Evolutionary conservation across 2,329 filamentous ascomycete species (phyloP).

Genomic region (Aspergillaceae sp.): DNA sequence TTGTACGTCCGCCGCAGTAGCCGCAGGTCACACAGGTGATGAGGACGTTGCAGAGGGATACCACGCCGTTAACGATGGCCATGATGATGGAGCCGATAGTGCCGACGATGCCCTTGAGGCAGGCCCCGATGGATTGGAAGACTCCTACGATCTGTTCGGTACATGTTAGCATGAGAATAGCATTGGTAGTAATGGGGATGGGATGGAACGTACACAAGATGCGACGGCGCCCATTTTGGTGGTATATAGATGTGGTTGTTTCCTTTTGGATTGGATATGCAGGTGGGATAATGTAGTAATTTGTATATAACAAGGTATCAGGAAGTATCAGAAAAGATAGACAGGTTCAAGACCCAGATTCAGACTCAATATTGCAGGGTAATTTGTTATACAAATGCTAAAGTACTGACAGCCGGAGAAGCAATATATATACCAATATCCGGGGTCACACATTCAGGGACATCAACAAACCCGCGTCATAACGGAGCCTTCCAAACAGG

Average conservation of each 20-base stretch:
- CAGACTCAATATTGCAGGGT: no score
- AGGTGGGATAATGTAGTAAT: no score
- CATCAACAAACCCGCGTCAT: no score
- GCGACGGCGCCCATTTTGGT: constrained; percentile 70
- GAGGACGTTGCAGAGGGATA: constrained; percentile 57
- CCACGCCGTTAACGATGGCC: constrained; percentile 60
- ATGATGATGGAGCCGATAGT: constrained; percentile 57
- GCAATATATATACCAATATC: no score
- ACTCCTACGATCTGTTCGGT: constrained; percentile 46
- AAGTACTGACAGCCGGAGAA: no score
- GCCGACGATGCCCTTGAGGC: constrained; percentile 60
- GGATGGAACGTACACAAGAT: constrained; percentile 62
- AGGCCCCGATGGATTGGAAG: constrained; percentile 56
- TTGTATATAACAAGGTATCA: no score
- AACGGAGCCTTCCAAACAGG: no score
- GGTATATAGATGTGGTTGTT: constrained; percentile 4
- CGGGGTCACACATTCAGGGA: no score
- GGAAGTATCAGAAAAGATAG: no score
- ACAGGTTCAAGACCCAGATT: no score
- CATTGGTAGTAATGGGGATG: constrained; percentile 1
- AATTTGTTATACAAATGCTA: no score
- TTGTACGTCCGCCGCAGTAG: constrained; percentile 23
- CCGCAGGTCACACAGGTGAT: constrained; percentile 54
- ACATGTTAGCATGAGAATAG: constrained; percentile 12
- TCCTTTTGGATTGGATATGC: constrained; percentile 1